Base-by-base conservation (phyloP, 164 flowering plant genomes). In the Annona squamosa region DNA sequence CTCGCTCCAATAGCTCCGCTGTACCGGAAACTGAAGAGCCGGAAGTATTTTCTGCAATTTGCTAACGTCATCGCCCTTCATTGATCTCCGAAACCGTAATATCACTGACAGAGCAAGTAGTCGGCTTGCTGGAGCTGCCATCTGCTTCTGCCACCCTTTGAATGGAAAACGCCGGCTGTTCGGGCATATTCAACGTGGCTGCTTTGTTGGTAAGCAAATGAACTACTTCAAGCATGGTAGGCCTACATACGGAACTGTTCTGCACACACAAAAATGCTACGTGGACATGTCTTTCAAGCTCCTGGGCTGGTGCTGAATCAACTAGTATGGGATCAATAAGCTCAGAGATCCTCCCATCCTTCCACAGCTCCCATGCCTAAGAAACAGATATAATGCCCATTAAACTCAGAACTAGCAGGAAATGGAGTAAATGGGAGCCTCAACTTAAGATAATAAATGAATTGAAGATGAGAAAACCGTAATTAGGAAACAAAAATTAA, bases 331-430 rank as follows among this genome's bases (percentile, higher is more conserved):
- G 10, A 66, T 73, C 70, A 37, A 73, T 41, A 47, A 73, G 46
- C 59, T 73, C 75, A n/a, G 66, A 6, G 43, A 19, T 66, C 42
- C 63, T 66, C 18, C 47, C 69, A 10, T 65, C 69, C 7, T 16
- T 65, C 75, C 75, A 73, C 19, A 73, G 52, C 61, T 65, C 46
- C 75, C 75, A 73, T 26, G 63, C 75, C 75, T 73, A 47, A 37
- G 37, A 26, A 26, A 26, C 37, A 26, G 37, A 26, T 26, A 1
- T 26, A 26, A 26, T 26, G 37, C 37, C 37, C 37, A 26, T 26
- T 26, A 26, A 26, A 26, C 37, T 26, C 37, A 26, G 37, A 26
- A 26, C 1, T 26, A 26, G 37, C 1, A 26, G 37, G 37, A 26
- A 0, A 26, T 26, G 37, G 37, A 26, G 37, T 26, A 26, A 26